Evolutionary conservation across 2,329 filamentous ascomycete genomes (phyloP).

Genomic region (Leptosphaerulina australis): DNA sequence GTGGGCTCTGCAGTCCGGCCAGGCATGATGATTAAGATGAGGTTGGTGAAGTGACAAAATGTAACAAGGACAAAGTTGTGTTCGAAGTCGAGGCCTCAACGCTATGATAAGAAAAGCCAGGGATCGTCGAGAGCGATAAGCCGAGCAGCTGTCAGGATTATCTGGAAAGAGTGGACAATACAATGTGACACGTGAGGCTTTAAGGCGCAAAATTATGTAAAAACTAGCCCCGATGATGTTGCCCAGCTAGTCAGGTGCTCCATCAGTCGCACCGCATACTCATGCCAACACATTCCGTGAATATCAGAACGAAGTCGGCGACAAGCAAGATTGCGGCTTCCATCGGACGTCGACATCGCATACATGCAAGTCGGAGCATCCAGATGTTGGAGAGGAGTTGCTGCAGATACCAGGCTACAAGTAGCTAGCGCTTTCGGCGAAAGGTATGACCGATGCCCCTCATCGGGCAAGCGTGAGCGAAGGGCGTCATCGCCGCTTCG

Average conservation of each 20-base stretch:
- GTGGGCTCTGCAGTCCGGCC: constrained; percentile 24
- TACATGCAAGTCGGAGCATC: constrained; percentile 11
- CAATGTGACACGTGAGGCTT: constrained; percentile 16
- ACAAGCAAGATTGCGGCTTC: constrained; percentile 27
- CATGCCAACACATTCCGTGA: constrained; percentile 9
- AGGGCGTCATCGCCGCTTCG: constrained; percentile 33
- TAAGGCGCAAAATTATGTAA: constrained; percentile 38
- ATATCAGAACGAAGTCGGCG: constrained; percentile 12
- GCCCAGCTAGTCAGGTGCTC: constrained; percentile 30
- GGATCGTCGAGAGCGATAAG: constrained; percentile 16
- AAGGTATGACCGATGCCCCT: constrained; percentile 25
- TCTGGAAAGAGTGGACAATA: constrained; percentile 18
- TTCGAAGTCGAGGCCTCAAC: neutral
- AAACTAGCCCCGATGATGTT: constrained; percentile 26
- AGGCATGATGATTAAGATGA: constrained; percentile 26
- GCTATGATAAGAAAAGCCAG: constrained; percentile 7
- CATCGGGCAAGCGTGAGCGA: constrained; percentile 19
- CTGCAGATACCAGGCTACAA: neutral
- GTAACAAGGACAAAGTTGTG: neutral
- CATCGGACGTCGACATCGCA: constrained; percentile 24
- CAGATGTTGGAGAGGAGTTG: constrained; percentile 3
- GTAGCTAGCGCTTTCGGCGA: constrained; percentile 12
- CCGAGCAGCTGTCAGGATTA: constrained; percentile 13
- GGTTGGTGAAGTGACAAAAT: neutral
- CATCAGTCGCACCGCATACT: constrained; percentile 14